Percentiles rank a stretch among this genome's conserved stretches.
Conservation (phyloP, 2,329 filamentous ascomycete species). For the Aspergillus tanneri region DNA sequence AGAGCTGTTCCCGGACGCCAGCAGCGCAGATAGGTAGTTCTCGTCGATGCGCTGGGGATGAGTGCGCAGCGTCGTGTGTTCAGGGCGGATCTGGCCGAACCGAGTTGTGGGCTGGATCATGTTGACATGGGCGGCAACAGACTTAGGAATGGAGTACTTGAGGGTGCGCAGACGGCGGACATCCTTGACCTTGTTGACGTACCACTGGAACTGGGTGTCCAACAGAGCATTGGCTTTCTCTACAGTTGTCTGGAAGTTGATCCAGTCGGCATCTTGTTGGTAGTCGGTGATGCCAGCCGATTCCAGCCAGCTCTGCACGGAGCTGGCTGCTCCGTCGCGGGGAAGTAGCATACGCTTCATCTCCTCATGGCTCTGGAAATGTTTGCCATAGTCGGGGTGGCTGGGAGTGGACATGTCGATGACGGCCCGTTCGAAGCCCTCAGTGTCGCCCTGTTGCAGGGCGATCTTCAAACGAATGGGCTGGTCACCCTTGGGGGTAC, state of each 20-base stretch:
- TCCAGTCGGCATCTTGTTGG: slow-evolving; percentile 39
- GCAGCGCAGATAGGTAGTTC: slow-evolving; percentile 19
- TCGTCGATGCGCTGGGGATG: slow-evolving; percentile 22
- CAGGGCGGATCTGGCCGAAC: slow-evolving; percentile 38
- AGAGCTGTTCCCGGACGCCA: slow-evolving; percentile 23
- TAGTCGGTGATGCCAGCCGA: slow-evolving; percentile 40
- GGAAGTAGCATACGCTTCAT: slow-evolving; percentile 53
- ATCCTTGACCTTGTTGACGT: slow-evolving; percentile 28
- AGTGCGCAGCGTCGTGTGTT: slow-evolving; percentile 27
- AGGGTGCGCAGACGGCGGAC: slow-evolving; percentile 40
- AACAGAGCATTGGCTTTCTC: slow-evolving; percentile 39
- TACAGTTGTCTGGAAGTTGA: slow-evolving; percentile 39
- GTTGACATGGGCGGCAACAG: slow-evolving; percentile 38
- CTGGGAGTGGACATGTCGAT: slow-evolving; percentile 52
- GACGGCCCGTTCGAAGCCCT: slow-evolving; percentile 47
- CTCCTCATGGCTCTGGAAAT: slow-evolving; percentile 49
- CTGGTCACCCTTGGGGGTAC: slow-evolving; percentile 26
- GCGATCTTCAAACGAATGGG: slow-evolving; percentile 37
- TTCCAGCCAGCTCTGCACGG: slow-evolving; percentile 50
- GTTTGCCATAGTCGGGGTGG: slow-evolving; percentile 49
- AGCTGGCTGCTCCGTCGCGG: slow-evolving; percentile 37
- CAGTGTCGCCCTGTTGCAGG: slow-evolving; percentile 35
- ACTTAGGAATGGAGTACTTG: slow-evolving; percentile 41
- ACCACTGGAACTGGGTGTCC: slow-evolving; percentile 43
- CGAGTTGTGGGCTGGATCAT: slow-evolving; percentile 45